phyloP scores from a whole-genome alignment of 23 red algal genomes.

The Gracilaria caudata region DNA sequence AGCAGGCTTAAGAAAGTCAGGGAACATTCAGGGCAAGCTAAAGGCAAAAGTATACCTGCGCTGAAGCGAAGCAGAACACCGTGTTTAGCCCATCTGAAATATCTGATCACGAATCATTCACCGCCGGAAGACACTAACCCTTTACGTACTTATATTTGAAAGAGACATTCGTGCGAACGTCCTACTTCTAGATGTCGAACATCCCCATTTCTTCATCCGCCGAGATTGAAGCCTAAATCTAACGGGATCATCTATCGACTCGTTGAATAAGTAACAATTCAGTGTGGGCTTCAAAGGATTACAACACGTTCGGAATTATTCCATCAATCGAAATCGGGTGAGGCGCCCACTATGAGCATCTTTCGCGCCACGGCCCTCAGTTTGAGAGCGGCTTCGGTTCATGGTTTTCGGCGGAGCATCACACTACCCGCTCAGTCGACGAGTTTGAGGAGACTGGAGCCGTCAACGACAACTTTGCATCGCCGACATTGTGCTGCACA shows the following conservation, averaged over 20 bases:
- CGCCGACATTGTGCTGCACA: constrained; percentile 9
- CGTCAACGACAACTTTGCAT: background rate
- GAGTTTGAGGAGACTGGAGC: background rate
- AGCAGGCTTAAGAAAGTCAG: no score
- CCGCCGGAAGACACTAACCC: no score
- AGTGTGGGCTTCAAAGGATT: background rate
- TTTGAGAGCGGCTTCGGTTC: background rate
- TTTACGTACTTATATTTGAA: no score
- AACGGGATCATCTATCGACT: background rate
- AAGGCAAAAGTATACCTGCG: no score
- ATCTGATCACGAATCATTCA: no score
- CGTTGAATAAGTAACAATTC: background rate
- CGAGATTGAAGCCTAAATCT: background rate
- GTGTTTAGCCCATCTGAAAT: no score
- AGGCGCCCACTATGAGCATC: constrained; percentile 7
- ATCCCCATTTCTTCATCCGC: background rate
- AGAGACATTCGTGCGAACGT: no score
- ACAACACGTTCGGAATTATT: background rate
- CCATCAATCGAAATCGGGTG: background rate
- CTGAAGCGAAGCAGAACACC: no score
- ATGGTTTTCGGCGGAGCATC: background rate
- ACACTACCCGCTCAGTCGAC: no score
- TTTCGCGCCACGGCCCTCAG: background rate
- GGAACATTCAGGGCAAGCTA: no score
- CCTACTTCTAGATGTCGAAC: no score